Evolutionary conservation across 441 rosid genomes (phyloP).

Genomic region (Pelargonium myrrhifolium): DNA sequence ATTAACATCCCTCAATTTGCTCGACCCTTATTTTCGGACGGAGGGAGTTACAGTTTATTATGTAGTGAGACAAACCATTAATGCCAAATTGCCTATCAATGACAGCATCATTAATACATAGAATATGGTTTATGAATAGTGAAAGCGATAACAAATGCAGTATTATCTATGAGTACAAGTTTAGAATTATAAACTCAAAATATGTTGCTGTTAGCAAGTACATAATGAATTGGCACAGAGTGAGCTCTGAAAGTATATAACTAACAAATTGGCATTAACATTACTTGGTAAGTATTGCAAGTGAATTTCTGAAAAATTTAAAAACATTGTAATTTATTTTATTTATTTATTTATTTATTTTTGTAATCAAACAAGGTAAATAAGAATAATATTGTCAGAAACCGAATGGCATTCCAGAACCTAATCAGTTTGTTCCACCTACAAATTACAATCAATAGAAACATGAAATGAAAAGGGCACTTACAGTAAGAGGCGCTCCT

Average conservation of each 20-base stretch:
- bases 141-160: not conserved
- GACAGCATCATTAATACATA: not conserved
- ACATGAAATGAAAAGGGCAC: slow-evolving; percentile 17
- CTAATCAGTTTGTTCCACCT: not conserved
- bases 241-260: not conserved
- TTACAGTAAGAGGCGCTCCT: slow-evolving; percentile 21
- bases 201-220: not conserved
- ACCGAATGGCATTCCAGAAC: not conserved
- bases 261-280: not conserved
- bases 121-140: not conserved
- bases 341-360: too few species aligned
- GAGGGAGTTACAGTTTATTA: too few species aligned
- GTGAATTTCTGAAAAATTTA: too few species aligned
- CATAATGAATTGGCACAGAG: too few species aligned
- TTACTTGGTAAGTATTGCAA: too few species aligned
- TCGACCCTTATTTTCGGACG: too few species aligned
- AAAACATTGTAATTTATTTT: too few species aligned
- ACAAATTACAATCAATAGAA: not conserved
- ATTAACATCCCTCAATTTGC: too few species aligned
- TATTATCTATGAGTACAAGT: not conserved
- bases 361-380: too few species aligned
- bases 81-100: not conserved
- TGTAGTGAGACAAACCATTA: not conserved
- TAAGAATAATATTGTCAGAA: too few species aligned
- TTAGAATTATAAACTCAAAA: not conserved